Base-by-base conservation (phyloP, 768 basidiomycete genomes). In the Dentipellis fragilis region DNA sequence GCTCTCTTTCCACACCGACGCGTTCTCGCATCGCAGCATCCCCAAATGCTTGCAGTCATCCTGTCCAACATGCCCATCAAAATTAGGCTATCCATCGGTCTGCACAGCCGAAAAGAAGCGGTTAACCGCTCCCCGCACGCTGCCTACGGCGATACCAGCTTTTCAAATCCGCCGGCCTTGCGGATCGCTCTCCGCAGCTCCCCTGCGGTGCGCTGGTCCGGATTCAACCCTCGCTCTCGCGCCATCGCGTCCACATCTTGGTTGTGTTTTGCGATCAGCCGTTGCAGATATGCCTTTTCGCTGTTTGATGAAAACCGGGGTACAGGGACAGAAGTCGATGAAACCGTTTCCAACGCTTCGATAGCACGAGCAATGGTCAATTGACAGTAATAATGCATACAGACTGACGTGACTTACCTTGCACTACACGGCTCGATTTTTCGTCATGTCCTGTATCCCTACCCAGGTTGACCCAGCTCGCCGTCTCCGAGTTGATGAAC, bases 181-280 rank as follows among this genome's bases (percentile, higher is more conserved):
- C 67, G 71, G 58, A 89, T 71, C 34, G 81, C 85, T 65, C 82
- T 75, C 63, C 67, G 73, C 64, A 97, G 68, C 71, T 92, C 83
- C 16, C 89, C 93, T 35, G 74, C 78, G 2, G 93, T 96, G 65
- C 85, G 80, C 72, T 98, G 95, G 68, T 84, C 85, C 14, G 79
- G 71, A 67, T 98, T 97, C 57, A 87, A 68, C 69, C 76, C 85
- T 57, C 82, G 72, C 71, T 98, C 94, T 61, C 75, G 73, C 10
- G 83, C 81, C 93, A 96, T 97, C 50, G 70, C 74, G 29, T 80
- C 77, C 21, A 85, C 71, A 71, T 97, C 85, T 34, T 75, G 71
- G 1, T 85, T 88, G 70, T 97, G 74, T 68, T 79, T 85, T 42
- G 69, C 68, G 11, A 89, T 80, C 29, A 98, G 76, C 45, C 77